Base-by-base conservation (phyloP, 192 early-diverging fungal genomes). In the Dissophora globulifera region DNA sequence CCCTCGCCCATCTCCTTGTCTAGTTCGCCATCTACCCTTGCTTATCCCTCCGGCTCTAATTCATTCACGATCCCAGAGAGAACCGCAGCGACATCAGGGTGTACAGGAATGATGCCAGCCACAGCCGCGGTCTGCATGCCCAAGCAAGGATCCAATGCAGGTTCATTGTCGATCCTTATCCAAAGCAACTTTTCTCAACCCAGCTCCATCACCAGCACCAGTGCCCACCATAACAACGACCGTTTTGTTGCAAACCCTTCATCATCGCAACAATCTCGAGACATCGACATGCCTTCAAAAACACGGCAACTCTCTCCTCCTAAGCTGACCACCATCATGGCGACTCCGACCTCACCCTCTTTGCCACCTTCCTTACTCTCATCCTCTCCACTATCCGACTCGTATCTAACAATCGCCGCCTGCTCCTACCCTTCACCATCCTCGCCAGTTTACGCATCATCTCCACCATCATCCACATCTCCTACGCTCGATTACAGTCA, bases 101-200 rank as follows among this genome's bases (percentile, higher is more conserved):
- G 32, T 38, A 17, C 54, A 38, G 52, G 62, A 58, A 67, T 19
- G 26, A 7, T 38, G 32, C 33, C 45, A 53, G 30, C 49, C 43
- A 70, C 59, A 42, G 40, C 31, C 5, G 15, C 51, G 12, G 25
- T 30, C 2, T 30, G 22, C 17, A 15, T 47, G 55, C 55, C 47
- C 7, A 25, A 42, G 46, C 54, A 58, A 66, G 55, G 19, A 47
- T 58, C 62, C 16, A 75, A 64, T 49, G 70, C 62, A 53, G 62
- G 55, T 64, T 72, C 69, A 64, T 67, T 67, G 25, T 64, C 69
- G 67, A 69, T 58, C 35, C 50, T 69, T 60, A 45, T 43, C 54
- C 35, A 48, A 1, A 1, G 46, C 38, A 67, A 30, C 33, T 13
- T 22, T 22, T 29, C 23, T 17, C 19, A 20, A 3, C 15, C 41